Evolutionary conservation across 23 red algal species (phyloP).

Genomic region (Chondrus crispus): DNA sequence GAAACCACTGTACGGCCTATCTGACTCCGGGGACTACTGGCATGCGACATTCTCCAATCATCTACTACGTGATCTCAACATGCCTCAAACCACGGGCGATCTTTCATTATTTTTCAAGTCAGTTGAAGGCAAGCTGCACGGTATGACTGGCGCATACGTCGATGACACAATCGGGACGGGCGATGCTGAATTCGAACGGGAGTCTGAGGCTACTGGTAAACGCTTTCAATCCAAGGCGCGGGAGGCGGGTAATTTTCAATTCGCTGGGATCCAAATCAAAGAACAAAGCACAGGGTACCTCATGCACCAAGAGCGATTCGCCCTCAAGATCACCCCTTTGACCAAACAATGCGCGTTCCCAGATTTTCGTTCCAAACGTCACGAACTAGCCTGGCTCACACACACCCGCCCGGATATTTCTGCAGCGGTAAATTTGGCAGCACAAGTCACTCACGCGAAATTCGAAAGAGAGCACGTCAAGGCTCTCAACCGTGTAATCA

Average conservation of each 20-base stretch:
- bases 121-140: not conserved
- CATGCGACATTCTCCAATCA: not conserved
- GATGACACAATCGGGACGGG: not conserved
- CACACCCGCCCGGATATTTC: constrained; percentile 41
- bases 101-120: not conserved
- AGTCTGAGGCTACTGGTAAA: not conserved
- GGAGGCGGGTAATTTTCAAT: not conserved
- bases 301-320: not conserved
- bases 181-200: not conserved
- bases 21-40: constrained; percentile 16
- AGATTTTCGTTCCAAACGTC: not conserved
- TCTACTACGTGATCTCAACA: not conserved
- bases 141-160: constrained; percentile 2
- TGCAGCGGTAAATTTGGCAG: not conserved
- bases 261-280: not conserved
- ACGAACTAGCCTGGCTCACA: constrained; percentile 22
- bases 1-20: constrained; percentile 25
- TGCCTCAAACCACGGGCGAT: not conserved
- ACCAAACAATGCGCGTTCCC: not conserved
- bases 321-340: not conserved
- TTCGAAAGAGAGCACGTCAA: not conserved
- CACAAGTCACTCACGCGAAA: not conserved
- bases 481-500: not conserved
- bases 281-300: not conserved
- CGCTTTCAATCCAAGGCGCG: not conserved